Base-by-base conservation (phyloP, 2,329 filamentous ascomycete species). In the Paraphaeosphaeria sporulosa region DNA sequence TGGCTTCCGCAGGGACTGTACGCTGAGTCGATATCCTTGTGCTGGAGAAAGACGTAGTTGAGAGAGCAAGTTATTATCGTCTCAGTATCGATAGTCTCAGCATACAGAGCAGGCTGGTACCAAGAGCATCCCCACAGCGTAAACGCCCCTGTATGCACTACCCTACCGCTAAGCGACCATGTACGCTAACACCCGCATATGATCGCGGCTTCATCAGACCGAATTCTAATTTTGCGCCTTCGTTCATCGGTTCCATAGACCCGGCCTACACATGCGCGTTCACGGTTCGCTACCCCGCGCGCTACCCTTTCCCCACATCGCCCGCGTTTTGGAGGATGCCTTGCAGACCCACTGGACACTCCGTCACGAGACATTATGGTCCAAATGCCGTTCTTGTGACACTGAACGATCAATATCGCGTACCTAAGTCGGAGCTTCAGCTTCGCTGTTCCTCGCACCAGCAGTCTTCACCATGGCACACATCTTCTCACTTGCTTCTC, bases 401-500 rank as follows among this genome's bases (percentile, higher is more conserved):
- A 25, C 19, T 40, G 12, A 27, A 34, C 13, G 23, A 30, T 27
- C 50, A 19, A 43, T 42, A 34, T 30, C 42, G 42, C 3, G 3
- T 12, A 9, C 23, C 21, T 47, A 52, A 17, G 3, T 27, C n/a
- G n/a, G 8, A 27, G 7, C 32, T 19, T 21, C 23, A 32, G 17
- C 10, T 17, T 19, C 19, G 17, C 23, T 15, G 21, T 27, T 13
- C 8, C 13, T n/a, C 1, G 34, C 9, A 21, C 17, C 21, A 55
- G 13, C n/a, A 12, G 4, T 19, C 49, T 58, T 19, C 38, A 64
- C n/a, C n/a, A 74, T 74, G 71, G 72, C 72, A n/a, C 72, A 74
- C 55, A 66, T 75, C 44, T 75, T 75, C 55, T 73, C 71, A 7
- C 70, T 74, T n/a, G 68, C 72, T 9, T 53, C 63, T 32, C 69